Base-by-base conservation (phyloP, 1,284 basidiomycete genomes). In the Apiotrichum siamense region DNA sequence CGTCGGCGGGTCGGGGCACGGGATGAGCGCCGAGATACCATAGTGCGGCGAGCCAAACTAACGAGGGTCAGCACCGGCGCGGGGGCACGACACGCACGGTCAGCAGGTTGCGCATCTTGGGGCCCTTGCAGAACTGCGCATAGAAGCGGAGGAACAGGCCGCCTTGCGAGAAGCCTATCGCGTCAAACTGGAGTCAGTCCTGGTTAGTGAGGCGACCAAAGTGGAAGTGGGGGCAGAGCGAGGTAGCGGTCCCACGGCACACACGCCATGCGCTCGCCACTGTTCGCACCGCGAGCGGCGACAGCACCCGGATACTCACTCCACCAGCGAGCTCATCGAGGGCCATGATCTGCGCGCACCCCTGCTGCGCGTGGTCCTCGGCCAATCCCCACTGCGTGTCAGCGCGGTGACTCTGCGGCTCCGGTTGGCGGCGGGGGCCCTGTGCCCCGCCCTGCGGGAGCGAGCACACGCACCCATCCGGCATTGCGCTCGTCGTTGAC, bases 131-230 rank as follows among this genome's bases (percentile, higher is more conserved):
- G 42, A 83, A 79, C 68, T 97, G 88, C 17, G 88, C 83, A 59
- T 93, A 92, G 27, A 85, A 91, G 13, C 94, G 82, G 36, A 97
- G 78, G 72, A 97, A 93, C 62, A 96, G 88, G 1, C 94, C 93
- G 31, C 88, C 91, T 80, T 96, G 91, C 1, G 88, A 91, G 72
- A 96, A 87, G 0, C 92, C 92, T 50, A 96, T 85, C 3, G 85
- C 92, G 69, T 96, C 88, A 63, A 93, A 94, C 15, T 71, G 51
- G 25, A 36, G n/a, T 39, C 18, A 47, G 44, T 23, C 4, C 25
- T 7, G 13, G 21, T 27, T 6, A 43, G 25, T 6, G 7, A 7
- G 0, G n/a, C 15, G 6, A 1, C 9, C 6, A 18, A 32, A 27
- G 17, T 27, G 40, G 3, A 27, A 42, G 5, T 3, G 40, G 7